Evolutionary conservation across 2,329 filamentous ascomycete genomes (phyloP).

Genomic region (Pseudogymnoascus sp.): DNA sequence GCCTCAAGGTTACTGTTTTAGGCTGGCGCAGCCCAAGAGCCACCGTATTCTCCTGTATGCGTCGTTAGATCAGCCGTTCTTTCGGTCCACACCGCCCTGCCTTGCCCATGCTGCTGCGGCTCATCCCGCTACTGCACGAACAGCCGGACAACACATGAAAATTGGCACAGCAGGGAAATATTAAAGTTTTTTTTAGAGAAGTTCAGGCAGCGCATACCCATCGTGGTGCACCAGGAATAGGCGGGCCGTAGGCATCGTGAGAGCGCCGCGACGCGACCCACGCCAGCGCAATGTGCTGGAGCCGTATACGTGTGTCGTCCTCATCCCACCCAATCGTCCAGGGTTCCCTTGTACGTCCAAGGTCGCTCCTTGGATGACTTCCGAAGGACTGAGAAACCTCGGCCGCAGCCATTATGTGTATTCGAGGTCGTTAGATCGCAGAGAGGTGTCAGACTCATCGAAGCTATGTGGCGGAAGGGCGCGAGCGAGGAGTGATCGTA

Average conservation of each 20-base stretch:
- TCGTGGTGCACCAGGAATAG: not conserved
- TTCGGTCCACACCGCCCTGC: slow-evolving; percentile 23
- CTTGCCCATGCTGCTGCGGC: slow-evolving; percentile 15
- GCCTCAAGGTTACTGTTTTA: slow-evolving; percentile 18
- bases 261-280: slow-evolving; percentile 24
- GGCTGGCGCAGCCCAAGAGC: slow-evolving; percentile 23
- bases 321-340: slow-evolving; percentile 39
- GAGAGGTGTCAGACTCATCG: slow-evolving; percentile 28
- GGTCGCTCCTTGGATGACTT: slow-evolving; percentile 33
- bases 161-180: not conserved
- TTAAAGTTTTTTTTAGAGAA: slow-evolving; percentile 1
- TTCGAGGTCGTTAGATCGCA: slow-evolving; percentile 25
- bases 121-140: slow-evolving; percentile 27
- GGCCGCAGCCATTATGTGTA: slow-evolving; percentile 36
- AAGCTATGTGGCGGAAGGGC: slow-evolving; percentile 20
- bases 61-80: slow-evolving; percentile 25
- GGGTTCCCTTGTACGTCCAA: slow-evolving; percentile 33
- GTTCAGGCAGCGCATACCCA: not conserved
- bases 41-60: slow-evolving; percentile 23
- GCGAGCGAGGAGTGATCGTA: slow-evolving; percentile 8
- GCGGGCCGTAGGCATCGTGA: slow-evolving; percentile 4
- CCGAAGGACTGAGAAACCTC: slow-evolving; percentile 33
- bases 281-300: slow-evolving; percentile 27
- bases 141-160: slow-evolving; percentile 18
- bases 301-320: slow-evolving; percentile 28